Percentiles rank a stretch among this genome's conserved stretches.
Conservation (phyloP, 805 yeast genomes). For the Saturnispora bothae region DNA sequence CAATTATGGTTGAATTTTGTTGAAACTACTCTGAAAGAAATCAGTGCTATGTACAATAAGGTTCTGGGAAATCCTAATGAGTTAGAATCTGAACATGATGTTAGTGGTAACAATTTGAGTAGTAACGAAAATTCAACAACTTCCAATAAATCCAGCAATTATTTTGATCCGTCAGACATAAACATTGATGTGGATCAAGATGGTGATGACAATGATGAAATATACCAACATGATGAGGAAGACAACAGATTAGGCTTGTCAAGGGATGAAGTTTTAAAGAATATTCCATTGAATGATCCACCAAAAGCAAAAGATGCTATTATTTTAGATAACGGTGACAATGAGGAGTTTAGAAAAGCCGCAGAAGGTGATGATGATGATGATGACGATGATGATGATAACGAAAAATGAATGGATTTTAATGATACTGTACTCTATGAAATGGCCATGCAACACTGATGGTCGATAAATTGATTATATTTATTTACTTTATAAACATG, state of each 20-base stretch:
- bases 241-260: slow-evolving; percentile 10
- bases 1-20: slow-evolving; percentile 41
- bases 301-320: slow-evolving; percentile 23
- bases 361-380: slow-evolving; percentile 14
- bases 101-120: slow-evolving; percentile 3
- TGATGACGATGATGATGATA: not conserved
- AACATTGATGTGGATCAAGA: slow-evolving; percentile 6
- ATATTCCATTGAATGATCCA: slow-evolving; percentile 12
- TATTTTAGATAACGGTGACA: slow-evolving; percentile 30
- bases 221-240: not conserved
- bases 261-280: slow-evolving; percentile 10
- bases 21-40: slow-evolving; percentile 36
- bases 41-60: slow-evolving; percentile 46
- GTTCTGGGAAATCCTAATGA: slow-evolving; percentile 41
- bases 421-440: no score
- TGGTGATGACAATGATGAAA: slow-evolving; percentile 3
- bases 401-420: not conserved
- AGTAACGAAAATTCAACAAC: slow-evolving; percentile 2
- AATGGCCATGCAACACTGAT: no score
- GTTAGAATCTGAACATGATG: slow-evolving; percentile 8
- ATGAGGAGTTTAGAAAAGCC: slow-evolving; percentile 30
- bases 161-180: slow-evolving; percentile 8
- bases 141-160: not conserved
- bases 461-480: no score
- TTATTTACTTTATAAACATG: no score